Conservation (phyloP, 139 green algal species). For the Tetratostichococcus sp. region DNA sequence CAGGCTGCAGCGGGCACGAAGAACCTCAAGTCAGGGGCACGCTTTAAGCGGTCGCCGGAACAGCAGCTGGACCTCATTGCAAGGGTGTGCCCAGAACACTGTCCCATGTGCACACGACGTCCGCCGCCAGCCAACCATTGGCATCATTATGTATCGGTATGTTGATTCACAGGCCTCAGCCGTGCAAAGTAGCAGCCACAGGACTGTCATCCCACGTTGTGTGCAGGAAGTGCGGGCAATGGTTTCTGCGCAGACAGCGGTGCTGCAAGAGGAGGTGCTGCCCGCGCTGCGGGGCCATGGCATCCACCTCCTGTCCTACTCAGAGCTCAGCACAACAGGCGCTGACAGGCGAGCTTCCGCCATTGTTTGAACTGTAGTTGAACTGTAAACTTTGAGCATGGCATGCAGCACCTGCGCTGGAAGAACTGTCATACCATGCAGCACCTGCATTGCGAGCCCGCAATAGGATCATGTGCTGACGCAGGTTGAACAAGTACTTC, state of each 20-base stretch:
- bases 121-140: no score
- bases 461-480: no score
- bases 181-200: neutral
- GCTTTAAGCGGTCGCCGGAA: conserved; percentile 9
- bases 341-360: neutral
- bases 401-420: no score
- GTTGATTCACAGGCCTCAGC: no score
- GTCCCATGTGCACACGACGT: no score
- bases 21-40: conserved; percentile 35
- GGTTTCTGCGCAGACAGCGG: neutral
- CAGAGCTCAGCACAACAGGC: conserved; percentile 13
- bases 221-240: conserved; percentile 13
- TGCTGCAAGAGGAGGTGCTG: conserved; percentile 9
- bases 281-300: conserved; percentile 6
- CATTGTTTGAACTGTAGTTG: no score
- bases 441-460: no score
- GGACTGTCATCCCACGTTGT: no score
- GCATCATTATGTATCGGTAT: no score
- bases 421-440: no score
- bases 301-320: conserved; percentile 15
- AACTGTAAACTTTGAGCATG: no score
- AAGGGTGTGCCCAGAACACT: no score
- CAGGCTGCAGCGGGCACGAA: conserved; percentile 42
- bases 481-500: conserved; percentile 29
- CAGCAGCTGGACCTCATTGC: conserved; percentile 44